phyloP scores from a whole-genome alignment of 257 asterid genomes.

The Solanum pennellii region DNA sequence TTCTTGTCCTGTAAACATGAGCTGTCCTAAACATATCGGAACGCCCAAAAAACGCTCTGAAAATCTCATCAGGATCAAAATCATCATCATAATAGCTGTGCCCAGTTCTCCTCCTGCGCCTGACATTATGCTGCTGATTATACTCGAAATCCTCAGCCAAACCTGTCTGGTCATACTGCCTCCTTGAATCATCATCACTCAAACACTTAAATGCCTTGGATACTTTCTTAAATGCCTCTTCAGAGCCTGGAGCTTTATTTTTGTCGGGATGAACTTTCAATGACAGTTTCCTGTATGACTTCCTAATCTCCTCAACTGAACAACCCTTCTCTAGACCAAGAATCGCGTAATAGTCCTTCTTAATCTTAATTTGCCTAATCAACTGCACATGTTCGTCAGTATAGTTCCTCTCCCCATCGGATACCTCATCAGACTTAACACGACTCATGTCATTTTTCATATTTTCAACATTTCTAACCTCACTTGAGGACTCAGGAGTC shows the following conservation, averaged over 20 bases:
- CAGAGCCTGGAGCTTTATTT: conserved; percentile 94
- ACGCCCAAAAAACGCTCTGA: conserved; percentile 82
- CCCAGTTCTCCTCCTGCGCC: conserved; percentile 52
- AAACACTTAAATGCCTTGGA: conserved; percentile 89
- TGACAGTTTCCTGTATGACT: conserved; percentile 82
- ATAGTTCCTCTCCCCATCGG: conserved; percentile 55
- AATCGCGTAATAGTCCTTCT: conserved; percentile 71
- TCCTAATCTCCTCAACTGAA: conserved; percentile 77
- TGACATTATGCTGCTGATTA: conserved; percentile 30
- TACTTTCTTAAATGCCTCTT: conserved; percentile 91
- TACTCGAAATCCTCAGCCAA: conserved; percentile 73
- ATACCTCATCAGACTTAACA: conserved; percentile 10
- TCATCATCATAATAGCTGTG: conserved; percentile 56
- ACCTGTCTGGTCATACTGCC: conserved; percentile 85
- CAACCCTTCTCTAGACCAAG: conserved; percentile 83
- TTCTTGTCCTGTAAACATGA: conserved; percentile 67
- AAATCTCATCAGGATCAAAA: conserved; percentile 86
- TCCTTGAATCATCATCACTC: conserved; percentile 84
- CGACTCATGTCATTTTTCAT: background rate
- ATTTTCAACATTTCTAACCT: conserved; percentile 3
- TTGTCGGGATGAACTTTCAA: conserved; percentile 96
- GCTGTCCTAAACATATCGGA: conserved; percentile 49
- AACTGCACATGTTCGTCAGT: conserved; percentile 69
- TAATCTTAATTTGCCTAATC: conserved; percentile 63
- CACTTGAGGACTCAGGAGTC: conserved; percentile 2